Percentiles rank a stretch among this genome's conserved stretches.
Conservation (phyloP, 1,284 basidiomycete species). For the Chondrostereum purpureum region DNA sequence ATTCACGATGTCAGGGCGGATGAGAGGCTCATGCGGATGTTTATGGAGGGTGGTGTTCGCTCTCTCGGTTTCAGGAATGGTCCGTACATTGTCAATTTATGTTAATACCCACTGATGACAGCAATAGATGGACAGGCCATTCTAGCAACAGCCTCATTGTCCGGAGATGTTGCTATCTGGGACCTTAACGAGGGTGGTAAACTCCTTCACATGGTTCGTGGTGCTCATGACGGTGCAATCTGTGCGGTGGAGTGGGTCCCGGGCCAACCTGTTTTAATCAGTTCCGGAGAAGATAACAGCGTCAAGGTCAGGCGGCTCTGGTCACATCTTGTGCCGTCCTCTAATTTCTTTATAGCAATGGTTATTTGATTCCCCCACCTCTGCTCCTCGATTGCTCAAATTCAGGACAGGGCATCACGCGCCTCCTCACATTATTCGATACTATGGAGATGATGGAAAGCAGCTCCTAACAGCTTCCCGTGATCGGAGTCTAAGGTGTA, state of each 20-base stretch:
- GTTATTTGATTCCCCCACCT: slow-evolving; percentile 89
- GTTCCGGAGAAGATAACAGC: slow-evolving; percentile 87
- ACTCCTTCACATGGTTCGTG: slow-evolving; percentile 76
- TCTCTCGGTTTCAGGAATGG: slow-evolving; percentile 86
- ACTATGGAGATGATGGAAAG: slow-evolving; percentile 96
- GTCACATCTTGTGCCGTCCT: background rate
- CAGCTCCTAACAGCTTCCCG: slow-evolving; percentile 83
- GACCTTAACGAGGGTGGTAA: slow-evolving; percentile 80
- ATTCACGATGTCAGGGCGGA: slow-evolving; percentile 89
- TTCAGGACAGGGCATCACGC: slow-evolving; percentile 88
- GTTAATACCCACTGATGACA: slow-evolving; percentile 5
- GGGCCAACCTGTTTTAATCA: slow-evolving; percentile 84
- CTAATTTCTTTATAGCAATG: slow-evolving; percentile 68
- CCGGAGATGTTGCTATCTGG: slow-evolving; percentile 86
- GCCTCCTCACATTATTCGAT: slow-evolving; percentile 89
- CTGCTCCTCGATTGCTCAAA: slow-evolving; percentile 84
- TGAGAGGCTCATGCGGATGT: slow-evolving; percentile 82
- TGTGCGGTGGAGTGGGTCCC: slow-evolving; percentile 84
- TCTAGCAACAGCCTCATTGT: slow-evolving; percentile 81
- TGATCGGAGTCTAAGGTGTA: slow-evolving; percentile 85
- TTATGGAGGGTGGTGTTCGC: slow-evolving; percentile 80
- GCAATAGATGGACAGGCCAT: slow-evolving; percentile 75
- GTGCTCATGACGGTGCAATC: slow-evolving; percentile 82
- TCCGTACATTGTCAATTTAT: slow-evolving; percentile 26
- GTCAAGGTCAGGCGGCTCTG: slow-evolving; percentile 59